These are phyloP conservation scores for Arthrobotrys musiformis DNA, from an alignment of 2,329 filamentous ascomycete genomes.

Conservation along the genomic window DNA sequence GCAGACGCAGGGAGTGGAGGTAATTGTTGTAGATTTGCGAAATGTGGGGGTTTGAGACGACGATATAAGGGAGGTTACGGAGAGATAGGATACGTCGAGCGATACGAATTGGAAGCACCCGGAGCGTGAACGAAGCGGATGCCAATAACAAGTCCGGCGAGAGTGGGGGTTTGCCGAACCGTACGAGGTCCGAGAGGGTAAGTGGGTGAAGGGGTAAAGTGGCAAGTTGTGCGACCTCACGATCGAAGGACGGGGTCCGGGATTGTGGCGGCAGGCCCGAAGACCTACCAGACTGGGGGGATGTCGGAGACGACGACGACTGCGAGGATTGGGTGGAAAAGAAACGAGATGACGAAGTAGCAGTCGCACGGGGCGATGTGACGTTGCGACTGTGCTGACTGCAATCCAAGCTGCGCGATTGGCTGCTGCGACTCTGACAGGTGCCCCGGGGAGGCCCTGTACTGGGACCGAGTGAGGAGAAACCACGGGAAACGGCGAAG, in stretches of 20 bases:
- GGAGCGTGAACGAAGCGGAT: constrained; percentile 95
- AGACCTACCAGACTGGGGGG: too few species aligned
- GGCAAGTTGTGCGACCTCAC: constrained; percentile 80
- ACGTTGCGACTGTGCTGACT: constrained; percentile 44
- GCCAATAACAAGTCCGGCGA: constrained; percentile 72
- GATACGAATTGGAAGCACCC: constrained; percentile 87
- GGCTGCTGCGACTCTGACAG: constrained; percentile 29
- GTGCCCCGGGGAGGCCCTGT: constrained; percentile 28
- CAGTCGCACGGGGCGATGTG: constrained; percentile 39
- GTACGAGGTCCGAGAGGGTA: constrained; percentile 87
- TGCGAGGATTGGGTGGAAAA: constrained; percentile 34
- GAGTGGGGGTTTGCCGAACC: constrained; percentile 67
- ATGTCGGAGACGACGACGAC: constrained; percentile 21
- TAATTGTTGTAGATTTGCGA: constrained; percentile 96
- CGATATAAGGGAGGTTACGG: constrained; percentile 93
- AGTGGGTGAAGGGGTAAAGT: constrained; percentile 81
- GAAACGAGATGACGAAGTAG: constrained; percentile 28
- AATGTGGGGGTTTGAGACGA: constrained; percentile 97
- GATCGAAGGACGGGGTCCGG: constrained; percentile 53
- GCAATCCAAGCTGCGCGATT: constrained; percentile 2
- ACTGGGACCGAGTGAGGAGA: constrained; percentile 20
- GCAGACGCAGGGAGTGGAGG: constrained; percentile 86
- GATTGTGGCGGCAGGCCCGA: constrained; percentile 29
- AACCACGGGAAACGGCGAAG: constrained; percentile 39
- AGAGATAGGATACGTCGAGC: constrained; percentile 93